Percentiles rank a stretch among this genome's conserved stretches.
Conservation (phyloP, 495 filamentous ascomycete genomes). For the Aspergillus baeticus region DNA sequence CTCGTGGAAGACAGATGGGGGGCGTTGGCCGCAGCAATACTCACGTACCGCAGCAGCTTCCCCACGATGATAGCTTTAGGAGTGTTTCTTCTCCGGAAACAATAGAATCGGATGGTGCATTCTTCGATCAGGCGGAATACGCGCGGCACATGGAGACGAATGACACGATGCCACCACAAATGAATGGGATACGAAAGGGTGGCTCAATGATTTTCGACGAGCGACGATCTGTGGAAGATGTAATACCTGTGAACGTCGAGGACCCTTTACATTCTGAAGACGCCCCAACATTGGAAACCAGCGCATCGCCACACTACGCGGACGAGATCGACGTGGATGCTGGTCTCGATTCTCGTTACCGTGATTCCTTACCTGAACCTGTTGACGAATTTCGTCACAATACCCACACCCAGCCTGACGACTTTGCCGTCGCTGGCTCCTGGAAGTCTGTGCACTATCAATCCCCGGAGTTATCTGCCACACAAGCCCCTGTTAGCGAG, state of each 20-base stretch:
- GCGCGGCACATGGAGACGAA: neutral
- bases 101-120: neutral
- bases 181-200: neutral
- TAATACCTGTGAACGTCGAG: neutral
- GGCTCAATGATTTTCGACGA: constrained; percentile 1
- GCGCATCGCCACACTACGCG: constrained; percentile 5
- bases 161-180: neutral
- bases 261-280: constrained; percentile 5
- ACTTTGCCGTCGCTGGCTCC: constrained; percentile 25
- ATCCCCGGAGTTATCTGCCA: constrained; percentile 18
- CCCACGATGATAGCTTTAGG: constrained; percentile 1
- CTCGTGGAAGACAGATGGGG: constrained; percentile 11
- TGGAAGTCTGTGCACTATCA: constrained; percentile 9
- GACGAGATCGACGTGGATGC: constrained; percentile 21
- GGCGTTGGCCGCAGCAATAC: neutral
- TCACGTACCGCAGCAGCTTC: neutral
- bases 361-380: constrained; percentile 5
- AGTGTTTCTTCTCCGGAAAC: neutral
- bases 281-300: neutral
- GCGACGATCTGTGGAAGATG: neutral
- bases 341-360: constrained; percentile 14
- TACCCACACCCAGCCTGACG: constrained; percentile 8
- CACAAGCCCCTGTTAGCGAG: constrained; percentile 13
- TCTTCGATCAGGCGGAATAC: neutral
- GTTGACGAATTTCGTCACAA: constrained; percentile 11